phyloP scores from a whole-genome alignment of 2,329 filamentous ascomycete species.

The Calcarisporium arbuscula region DNA sequence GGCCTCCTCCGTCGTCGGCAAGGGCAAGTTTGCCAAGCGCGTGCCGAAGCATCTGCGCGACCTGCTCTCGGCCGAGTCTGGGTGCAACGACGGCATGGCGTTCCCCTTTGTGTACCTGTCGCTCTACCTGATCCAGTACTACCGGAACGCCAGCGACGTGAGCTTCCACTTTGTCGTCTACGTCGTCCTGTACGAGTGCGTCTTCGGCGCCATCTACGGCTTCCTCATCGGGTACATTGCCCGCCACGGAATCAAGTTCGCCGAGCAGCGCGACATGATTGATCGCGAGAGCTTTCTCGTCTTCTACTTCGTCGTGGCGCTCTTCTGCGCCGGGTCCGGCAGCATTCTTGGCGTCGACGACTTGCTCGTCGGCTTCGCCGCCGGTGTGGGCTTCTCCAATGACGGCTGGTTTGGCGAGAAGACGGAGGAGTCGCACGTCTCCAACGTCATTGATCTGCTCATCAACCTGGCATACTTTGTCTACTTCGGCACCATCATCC shows the following conservation, averaged over 20 bases:
- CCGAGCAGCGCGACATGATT: slow-evolving; percentile 79
- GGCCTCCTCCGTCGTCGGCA: slow-evolving; percentile 95
- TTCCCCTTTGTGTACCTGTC: slow-evolving; percentile 96
- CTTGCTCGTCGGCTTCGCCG: slow-evolving; percentile 86
- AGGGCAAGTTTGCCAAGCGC: slow-evolving; percentile 96
- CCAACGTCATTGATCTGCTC: slow-evolving; percentile 96
- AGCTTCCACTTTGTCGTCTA: slow-evolving; percentile 82
- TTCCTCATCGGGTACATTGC: slow-evolving; percentile 84
- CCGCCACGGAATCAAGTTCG: slow-evolving; percentile 81
- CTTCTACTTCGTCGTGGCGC: slow-evolving; percentile 94
- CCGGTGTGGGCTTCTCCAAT: slow-evolving; percentile 97
- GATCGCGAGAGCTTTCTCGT: slow-evolving; percentile 96
- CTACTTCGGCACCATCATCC: slow-evolving; percentile 94
- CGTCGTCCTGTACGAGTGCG: slow-evolving; percentile 89
- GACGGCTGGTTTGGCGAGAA: slow-evolving; percentile 98
- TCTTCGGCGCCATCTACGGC: slow-evolving; percentile 86
- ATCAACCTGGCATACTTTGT: slow-evolving; percentile 98
- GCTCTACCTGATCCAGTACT: slow-evolving; percentile 81
- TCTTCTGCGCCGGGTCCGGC: slow-evolving; percentile 93
- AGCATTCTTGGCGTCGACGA: slow-evolving; percentile 90
- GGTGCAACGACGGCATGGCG: slow-evolving; percentile 99
- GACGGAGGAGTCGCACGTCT: slow-evolving; percentile 96
- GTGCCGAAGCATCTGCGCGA: slow-evolving; percentile 97
- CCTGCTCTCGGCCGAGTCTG: slow-evolving; percentile 89
- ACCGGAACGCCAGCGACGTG: slow-evolving; percentile 61